Evolutionary conservation across 495 filamentous ascomycete genomes (phyloP).

Genomic region (Aspergillus nidulans): DNA sequence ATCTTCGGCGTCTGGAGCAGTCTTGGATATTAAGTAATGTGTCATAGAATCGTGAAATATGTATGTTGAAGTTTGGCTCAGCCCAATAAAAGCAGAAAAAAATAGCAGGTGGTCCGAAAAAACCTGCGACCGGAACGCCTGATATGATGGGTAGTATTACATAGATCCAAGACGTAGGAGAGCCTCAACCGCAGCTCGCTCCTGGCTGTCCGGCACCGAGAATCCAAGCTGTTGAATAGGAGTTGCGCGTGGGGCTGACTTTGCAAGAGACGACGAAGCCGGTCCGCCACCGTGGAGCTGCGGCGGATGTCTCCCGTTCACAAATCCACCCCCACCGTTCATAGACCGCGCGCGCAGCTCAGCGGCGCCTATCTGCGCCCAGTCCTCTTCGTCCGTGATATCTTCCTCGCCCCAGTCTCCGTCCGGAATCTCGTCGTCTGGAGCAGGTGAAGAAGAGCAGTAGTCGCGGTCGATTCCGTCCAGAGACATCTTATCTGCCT

Average conservation of each 20-base stretch:
- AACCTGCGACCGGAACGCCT: constrained; percentile 11
- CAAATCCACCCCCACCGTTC: constrained; percentile 33
- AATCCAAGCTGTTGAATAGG: constrained; percentile 36
- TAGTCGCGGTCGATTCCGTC: constrained; percentile 66
- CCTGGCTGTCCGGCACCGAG: constrained; percentile 45
- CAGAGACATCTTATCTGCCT: constrained; percentile 95
- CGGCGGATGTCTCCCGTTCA: constrained; percentile 22
- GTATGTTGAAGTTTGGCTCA: constrained; percentile 16
- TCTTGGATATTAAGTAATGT: constrained; percentile 8
- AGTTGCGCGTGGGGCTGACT: constrained; percentile 35
- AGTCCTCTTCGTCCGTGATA: constrained; percentile 95
- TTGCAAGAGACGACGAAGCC: constrained; percentile 33
- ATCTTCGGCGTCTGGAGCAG: constrained; percentile 12
- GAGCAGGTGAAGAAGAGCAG: constrained; percentile 70
- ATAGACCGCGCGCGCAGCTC: constrained; percentile 73
- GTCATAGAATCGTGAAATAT: constrained; percentile 13
- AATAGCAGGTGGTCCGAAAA: neutral
- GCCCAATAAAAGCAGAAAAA: constrained; percentile 15
- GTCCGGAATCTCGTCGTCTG: constrained; percentile 57
- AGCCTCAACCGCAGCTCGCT: constrained; percentile 81
- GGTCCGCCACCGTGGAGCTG: constrained; percentile 30
- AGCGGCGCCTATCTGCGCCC: constrained; percentile 84
- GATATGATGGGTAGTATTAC: constrained; percentile 49
- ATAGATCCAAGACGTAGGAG: constrained; percentile 81
- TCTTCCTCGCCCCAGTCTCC: constrained; percentile 71